Evolutionary conservation across 148 eudicot species (phyloP), one percentile per base, ranked within the genome.

Genomic region (Polygonum maritimum): DNA sequence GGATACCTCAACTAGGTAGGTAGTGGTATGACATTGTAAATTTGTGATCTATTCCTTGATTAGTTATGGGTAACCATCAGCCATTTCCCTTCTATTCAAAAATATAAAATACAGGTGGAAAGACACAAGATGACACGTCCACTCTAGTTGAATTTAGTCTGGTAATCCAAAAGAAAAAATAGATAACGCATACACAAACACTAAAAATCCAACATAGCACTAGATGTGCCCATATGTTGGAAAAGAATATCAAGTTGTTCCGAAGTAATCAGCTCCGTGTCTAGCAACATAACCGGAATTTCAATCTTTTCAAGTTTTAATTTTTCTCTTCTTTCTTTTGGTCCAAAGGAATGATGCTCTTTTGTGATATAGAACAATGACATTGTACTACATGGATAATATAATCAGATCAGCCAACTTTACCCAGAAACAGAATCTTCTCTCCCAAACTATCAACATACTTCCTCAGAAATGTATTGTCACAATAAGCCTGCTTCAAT

Each of bases 401-500:
- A 67, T 38, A 67, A 67, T 38, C 71, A 67, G 44, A 67, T 35
- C n/a, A 36, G 44, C 71, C 44, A 67, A 67, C 71, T 67, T 67
- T 67, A 67, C 71, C 44, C 71, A 67, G 44, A 38, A 67, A 67
- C 40, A 62, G 69, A 26, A 10, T 26, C 10, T 54, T 67, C 7
- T 67, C 71, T 38, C 48, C 74, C 74, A 76, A 80, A 49, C 54
- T 75, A 76, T 74, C 69, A 76, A 70, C 81, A 76, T 69, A 74
- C 75, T 40, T 39, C 38, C 57, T 36, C 26, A 26, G 26, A 52
- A 52, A 21, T n/a, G 60, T 54, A 41, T 74, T 58, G 63, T 88
- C 92, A 94, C 86, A 94, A 85, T 71, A 92, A 86, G 71, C 98
- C 98, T 14, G 98, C 97, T 82, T 94, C 98, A 60, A 90, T 82